A percentile compares a stretch with the other conserved stretches of the same genome.
Conservation (phyloP, 148 eudicot species). For the Amaranthus cruentus region DNA sequence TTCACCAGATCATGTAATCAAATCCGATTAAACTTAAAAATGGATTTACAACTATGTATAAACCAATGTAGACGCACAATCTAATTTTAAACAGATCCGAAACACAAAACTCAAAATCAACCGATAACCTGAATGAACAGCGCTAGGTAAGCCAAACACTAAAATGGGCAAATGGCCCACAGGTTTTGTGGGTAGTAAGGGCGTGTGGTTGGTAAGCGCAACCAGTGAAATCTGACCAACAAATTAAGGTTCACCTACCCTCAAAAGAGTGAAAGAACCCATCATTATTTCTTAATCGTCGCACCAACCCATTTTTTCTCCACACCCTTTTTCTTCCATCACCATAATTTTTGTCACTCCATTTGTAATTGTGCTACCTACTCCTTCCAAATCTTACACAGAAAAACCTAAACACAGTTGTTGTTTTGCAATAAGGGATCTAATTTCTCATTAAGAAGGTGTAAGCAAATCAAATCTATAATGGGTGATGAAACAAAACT, state of each 20-base stretch:
- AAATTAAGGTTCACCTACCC: slow-evolving; percentile 15
- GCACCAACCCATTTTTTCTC: slow-evolving; percentile 12
- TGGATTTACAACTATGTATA: too few relatives aligned
- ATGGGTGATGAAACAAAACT: slow-evolving; percentile 57
- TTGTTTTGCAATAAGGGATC: too few relatives aligned
- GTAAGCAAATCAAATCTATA: not conserved
- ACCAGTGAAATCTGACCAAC: not conserved
- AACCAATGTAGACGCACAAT: too few relatives aligned
- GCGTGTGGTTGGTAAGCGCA: slow-evolving; percentile 24
- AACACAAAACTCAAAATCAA: too few relatives aligned
- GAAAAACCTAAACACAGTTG: too few relatives aligned
- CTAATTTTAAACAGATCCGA: too few relatives aligned
- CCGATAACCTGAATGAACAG: too few relatives aligned
- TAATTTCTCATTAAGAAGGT: too few relatives aligned
- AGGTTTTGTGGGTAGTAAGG: not conserved
- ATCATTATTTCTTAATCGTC: slow-evolving; percentile 5
- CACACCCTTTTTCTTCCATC: not conserved
- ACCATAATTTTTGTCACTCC: not conserved
- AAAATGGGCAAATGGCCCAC: too few relatives aligned
- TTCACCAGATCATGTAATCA: too few relatives aligned
- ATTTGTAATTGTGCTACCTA: not conserved
- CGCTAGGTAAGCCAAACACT: too few relatives aligned
- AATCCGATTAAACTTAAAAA: too few relatives aligned
- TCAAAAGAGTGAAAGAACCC: not conserved
- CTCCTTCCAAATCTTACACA: not conserved